Conservation (phyloP, 345 rosid species). For the Linum usitatissimum region DNA sequence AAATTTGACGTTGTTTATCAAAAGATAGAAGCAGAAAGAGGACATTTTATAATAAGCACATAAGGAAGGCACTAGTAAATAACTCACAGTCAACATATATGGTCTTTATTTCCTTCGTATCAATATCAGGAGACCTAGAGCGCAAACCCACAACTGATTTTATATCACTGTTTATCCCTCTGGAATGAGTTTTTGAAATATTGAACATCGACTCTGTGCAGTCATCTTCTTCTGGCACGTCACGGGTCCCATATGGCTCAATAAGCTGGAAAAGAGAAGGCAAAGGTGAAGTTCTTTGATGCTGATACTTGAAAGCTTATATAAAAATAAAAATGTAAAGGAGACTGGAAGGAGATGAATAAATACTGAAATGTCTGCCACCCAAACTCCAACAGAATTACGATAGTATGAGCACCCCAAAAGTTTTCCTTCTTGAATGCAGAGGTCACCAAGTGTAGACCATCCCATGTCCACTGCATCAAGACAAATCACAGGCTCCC, state of each 20-base stretch:
- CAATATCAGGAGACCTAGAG: conserved; percentile 58
- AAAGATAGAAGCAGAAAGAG: background rate
- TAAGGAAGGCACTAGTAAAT: conserved; percentile 2
- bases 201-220: conserved; percentile 32
- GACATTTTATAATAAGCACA: background rate
- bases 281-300: background rate
- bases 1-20: background rate
- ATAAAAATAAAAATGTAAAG: background rate
- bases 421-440: conserved; percentile 77
- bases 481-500: conserved; percentile 93
- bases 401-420: conserved; percentile 74
- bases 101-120: conserved; percentile 75
- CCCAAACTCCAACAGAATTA: conserved; percentile 90
- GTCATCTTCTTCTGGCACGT: conserved; percentile 32
- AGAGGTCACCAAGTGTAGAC: conserved; percentile 82
- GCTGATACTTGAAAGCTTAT: conserved; percentile 2
- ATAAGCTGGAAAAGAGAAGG: conserved; percentile 41
- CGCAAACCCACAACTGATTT: conserved; percentile 28
- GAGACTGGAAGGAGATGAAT: background rate
- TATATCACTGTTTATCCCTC: conserved; percentile 30
- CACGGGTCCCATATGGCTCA: conserved; percentile 60
- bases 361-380: conserved; percentile 61
- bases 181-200: conserved; percentile 35
- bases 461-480: conserved; percentile 87
- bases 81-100: conserved; percentile 92